Conservation (phyloP, 129 eudicot species). For the Smallanthus sonchifolius region DNA sequence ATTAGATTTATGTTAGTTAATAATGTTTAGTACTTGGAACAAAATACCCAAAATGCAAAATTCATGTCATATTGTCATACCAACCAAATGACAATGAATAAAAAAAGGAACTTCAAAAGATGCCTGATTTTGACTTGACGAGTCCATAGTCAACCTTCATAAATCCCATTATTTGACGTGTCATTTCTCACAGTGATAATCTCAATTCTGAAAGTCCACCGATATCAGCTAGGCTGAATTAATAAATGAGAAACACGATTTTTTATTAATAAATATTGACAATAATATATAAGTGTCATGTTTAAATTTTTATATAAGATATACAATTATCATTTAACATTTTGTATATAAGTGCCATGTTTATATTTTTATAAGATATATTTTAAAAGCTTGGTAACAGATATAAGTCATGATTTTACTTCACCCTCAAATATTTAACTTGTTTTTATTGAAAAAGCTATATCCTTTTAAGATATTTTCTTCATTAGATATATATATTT, state of each 20-base stretch:
- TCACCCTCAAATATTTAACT: neutral
- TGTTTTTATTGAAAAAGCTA: neutral
- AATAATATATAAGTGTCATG: neutral
- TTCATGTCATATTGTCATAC: neutral
- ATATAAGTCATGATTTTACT: neutral
- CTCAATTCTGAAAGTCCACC: neutral
- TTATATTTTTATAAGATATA: neutral
- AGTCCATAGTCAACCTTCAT: constrained; percentile 6
- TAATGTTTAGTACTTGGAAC: neutral
- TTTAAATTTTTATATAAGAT: neutral
- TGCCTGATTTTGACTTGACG: neutral
- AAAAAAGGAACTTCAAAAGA: neutral
- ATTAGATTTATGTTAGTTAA: neutral
- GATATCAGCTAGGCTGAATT: neutral
- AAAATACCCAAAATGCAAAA: neutral
- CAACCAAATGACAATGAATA: neutral
- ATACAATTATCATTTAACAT: neutral
- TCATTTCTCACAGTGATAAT: neutral
- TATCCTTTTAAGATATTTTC: neutral
- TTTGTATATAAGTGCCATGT: neutral
- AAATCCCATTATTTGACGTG: constrained; percentile 18
- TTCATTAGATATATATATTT: neutral
- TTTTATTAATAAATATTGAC: neutral
- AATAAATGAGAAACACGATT: neutral
- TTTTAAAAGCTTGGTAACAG: neutral